Evolutionary conservation across 2,329 filamentous ascomycete species (phyloP), one percentile per base, ranked within the genome.

Genomic region (Cladosporium colombiae): DNA sequence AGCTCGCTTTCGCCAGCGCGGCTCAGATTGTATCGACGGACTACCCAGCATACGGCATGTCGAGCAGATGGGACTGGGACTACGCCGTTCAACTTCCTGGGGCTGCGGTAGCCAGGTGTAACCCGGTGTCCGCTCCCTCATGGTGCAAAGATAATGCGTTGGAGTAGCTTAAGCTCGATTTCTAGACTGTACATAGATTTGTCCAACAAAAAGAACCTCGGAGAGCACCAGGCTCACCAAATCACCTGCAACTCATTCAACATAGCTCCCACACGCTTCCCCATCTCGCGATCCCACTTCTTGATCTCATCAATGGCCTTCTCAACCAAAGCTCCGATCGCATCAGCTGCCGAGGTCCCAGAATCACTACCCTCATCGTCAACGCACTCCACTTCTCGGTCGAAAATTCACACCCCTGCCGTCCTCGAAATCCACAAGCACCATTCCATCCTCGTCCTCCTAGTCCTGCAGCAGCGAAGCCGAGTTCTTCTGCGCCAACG

Each of bases 11-110:
- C 49, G 66, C 74, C 55, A 83, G 81, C 55, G 82, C 81, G 7
- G 82, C 82, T 29, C 83, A 84, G 68, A 75, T 84, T 64, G 80
- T 84, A 1, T 81, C 79, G 35, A 84, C 81, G 0, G 82, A 84
- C 68, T 84, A 79, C 64, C 81, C 81, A 7, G 75, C 70, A 1
- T 81, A 79, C 68, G 82, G 82, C 0, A 80, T 82, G 81, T 79
- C 77, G 53, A 75, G 78, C 55, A 74, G 82, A 31, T 84, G 80
- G 78, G 78, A 77, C 21, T 80, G 79, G 68, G 82, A 84, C 66
- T 84, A 83, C 69, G 80, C 74, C 5, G 79, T 74, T n/a, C 70
- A 70, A 62, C 65, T 79, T 27, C 70, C 72, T 23, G 70, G 67
- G 1, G 72, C 71, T 4, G 70, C 68, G 58, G 74, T 76, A 1